A percentile compares a stretch with the other conserved stretches of the same genome.
These are phyloP conservation scores for Monilinia aucupariae DNA, from an alignment of 2,329 filamentous ascomycete genomes.

Conservation along the genomic window DNA sequence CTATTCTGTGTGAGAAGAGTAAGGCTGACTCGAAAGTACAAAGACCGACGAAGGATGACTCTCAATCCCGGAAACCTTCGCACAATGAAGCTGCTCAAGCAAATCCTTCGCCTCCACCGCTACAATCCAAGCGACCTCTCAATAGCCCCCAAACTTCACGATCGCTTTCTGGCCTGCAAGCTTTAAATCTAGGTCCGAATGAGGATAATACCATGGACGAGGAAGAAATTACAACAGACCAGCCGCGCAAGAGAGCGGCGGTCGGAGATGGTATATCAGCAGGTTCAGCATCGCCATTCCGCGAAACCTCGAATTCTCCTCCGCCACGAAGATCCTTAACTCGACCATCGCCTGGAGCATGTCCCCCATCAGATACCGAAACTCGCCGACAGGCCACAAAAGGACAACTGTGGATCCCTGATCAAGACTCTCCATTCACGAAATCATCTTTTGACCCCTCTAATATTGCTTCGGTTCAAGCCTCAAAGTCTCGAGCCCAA, in stretches of 20 bases:
- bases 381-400: constrained; percentile 19
- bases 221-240: constrained; percentile 22
- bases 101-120: constrained; percentile 17
- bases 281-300: constrained; percentile 26
- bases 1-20: background rate
- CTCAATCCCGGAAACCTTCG: constrained; percentile 18
- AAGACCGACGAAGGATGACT: constrained; percentile 24
- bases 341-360: constrained; percentile 23
- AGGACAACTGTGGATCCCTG: constrained; percentile 30
- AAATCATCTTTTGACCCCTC: constrained; percentile 28
- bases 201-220: constrained; percentile 27
- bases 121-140: constrained; percentile 20
- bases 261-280: constrained; percentile 32
- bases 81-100: constrained; percentile 18
- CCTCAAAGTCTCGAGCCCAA: constrained; percentile 23
- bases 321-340: constrained; percentile 27
- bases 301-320: constrained; percentile 25
- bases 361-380: constrained; percentile 18
- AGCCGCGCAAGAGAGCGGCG: constrained; percentile 29
- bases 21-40: constrained; percentile 20
- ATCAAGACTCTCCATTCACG: constrained; percentile 22
- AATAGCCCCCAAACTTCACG: constrained; percentile 15
- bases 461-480: constrained; percentile 30
- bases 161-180: constrained; percentile 22
- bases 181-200: constrained; percentile 24